phyloP scores from a whole-genome alignment of 768 basidiomycete genomes.

The Podaxis rugospora region DNA sequence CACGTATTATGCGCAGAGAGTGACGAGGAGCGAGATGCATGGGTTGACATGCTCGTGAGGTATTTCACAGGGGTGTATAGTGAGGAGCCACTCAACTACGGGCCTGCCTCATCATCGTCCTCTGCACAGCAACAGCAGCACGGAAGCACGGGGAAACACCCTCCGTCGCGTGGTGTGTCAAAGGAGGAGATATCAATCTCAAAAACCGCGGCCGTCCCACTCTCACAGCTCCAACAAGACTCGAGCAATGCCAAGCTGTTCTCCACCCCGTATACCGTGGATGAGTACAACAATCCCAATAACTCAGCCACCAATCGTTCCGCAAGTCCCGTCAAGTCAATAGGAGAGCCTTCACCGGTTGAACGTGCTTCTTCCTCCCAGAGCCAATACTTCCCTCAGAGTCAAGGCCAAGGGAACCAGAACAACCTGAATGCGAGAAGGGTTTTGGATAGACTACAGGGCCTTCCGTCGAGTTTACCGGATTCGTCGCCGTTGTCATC shows the following conservation, averaged over 20 bases:
- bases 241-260: slow-evolving; percentile 55
- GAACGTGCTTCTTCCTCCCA: slow-evolving; percentile 35
- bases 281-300: slow-evolving; percentile 23
- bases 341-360: slow-evolving; percentile 39
- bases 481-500: slow-evolving; percentile 64
- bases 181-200: slow-evolving; percentile 54
- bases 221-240: slow-evolving; percentile 54
- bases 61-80: slow-evolving; percentile 82
- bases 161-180: slow-evolving; percentile 39
- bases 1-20: slow-evolving; percentile 98
- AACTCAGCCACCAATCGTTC: slow-evolving; percentile 21
- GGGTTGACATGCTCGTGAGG: slow-evolving; percentile 91
- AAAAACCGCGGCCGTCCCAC: slow-evolving; percentile 46
- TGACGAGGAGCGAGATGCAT: slow-evolving; percentile 86
- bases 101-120: slow-evolving; percentile 22
- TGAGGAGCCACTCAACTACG: slow-evolving; percentile 49
- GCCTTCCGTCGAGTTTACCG: slow-evolving; percentile 46
- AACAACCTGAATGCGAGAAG: slow-evolving; percentile 22
- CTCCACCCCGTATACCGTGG: slow-evolving; percentile 35
- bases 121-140: slow-evolving; percentile 21
- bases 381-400: slow-evolving; percentile 18
- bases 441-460: slow-evolving; percentile 34
- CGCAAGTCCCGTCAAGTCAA: slow-evolving; percentile 52
- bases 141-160: slow-evolving; percentile 29
- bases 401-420: neutral